A percentile compares a stretch with the other conserved stretches of the same genome.
Evolutionary conservation across 257 asterid genomes (phyloP).

Genomic region (Gentiana straminea): DNA sequence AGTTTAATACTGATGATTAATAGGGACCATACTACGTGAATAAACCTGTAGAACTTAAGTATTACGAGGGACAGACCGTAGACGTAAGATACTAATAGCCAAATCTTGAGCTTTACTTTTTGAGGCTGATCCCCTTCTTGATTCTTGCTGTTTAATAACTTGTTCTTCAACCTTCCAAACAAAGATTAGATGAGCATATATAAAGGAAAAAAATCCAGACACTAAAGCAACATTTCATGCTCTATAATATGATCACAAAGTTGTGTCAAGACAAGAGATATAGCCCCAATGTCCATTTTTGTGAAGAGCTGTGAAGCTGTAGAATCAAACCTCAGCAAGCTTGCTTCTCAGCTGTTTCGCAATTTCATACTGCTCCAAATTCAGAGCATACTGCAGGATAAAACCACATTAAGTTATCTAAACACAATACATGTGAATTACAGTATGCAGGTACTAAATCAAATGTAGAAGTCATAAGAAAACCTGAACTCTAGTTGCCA

Average conservation of each 20-base stretch:
- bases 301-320: neutral
- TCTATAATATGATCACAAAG: neutral
- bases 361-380: conserved; percentile 84
- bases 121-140: conserved; percentile 64
- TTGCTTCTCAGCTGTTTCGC: conserved; percentile 89
- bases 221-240: neutral
- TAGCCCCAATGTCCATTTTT: neutral
- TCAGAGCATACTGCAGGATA: conserved; percentile 78
- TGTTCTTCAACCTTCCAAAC: conserved; percentile 75
- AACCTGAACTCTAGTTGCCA: conserved; percentile 97
- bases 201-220: neutral
- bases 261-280: neutral
- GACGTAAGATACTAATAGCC: conserved; percentile 82
- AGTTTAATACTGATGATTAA: neutral
- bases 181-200: conserved; percentile 12
- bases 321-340: conserved; percentile 64
- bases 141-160: conserved; percentile 56
- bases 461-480: neutral
- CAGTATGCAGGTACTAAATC: neutral
- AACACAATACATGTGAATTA: neutral
- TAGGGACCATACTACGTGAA: conserved; percentile 4
- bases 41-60: conserved; percentile 5
- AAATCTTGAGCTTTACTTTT: conserved; percentile 94
- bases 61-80: conserved; percentile 42
- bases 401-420: neutral